A percentile compares a stretch with the other conserved stretches of the same genome.
Evolutionary conservation across 805 yeast genomes (phyloP).

Genomic region (Candida incommunis): DNA sequence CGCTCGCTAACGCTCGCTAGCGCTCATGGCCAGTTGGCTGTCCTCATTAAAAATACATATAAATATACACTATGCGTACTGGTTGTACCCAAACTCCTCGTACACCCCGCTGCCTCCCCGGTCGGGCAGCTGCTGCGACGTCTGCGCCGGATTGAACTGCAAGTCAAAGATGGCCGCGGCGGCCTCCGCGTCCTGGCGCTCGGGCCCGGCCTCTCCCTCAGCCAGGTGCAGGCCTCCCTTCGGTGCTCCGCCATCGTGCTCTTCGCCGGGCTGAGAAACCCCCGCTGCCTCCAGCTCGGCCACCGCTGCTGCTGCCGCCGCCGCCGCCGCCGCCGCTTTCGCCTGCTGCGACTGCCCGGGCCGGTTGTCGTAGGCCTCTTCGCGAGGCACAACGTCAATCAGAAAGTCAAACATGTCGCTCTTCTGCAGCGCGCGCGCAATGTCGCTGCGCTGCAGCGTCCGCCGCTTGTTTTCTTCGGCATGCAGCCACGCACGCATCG

Average conservation of each 20-base stretch:
- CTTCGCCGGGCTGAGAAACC: no score
- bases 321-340: neutral
- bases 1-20: no score
- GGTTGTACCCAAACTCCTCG: conserved; percentile 1
- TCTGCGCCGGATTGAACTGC: neutral
- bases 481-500: conserved; percentile 98
- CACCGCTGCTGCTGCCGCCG: no score
- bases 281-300: no score
- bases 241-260: no score
- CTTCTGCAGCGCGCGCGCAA: conserved; percentile 87
- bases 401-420: conserved; percentile 95
- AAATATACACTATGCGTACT: neutral
- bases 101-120: neutral
- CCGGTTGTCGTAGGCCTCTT: conserved; percentile 35
- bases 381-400: conserved; percentile 91
- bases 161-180: conserved; percentile 1
- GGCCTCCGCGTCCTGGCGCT: conserved; percentile 1
- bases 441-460: conserved; percentile 85
- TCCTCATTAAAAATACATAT: neutral
- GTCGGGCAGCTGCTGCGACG: neutral
- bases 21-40: no score
- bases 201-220: no score
- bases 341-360: neutral
- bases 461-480: conserved; percentile 94
- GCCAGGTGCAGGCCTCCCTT: no score